Conservation (phyloP, 805 yeast species). For the Nakazawaea ishiwadae region DNA sequence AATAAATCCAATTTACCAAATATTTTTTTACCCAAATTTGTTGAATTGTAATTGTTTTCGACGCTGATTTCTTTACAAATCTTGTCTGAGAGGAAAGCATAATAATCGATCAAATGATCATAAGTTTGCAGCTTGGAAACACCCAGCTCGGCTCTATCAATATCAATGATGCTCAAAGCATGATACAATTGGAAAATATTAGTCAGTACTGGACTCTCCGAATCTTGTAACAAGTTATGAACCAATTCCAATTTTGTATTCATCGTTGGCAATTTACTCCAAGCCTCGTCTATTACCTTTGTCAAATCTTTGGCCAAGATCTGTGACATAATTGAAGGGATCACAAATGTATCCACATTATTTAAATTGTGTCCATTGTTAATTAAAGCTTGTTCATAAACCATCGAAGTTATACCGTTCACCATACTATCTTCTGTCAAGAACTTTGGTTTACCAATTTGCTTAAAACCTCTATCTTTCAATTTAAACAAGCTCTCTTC, state of each 20-base stretch:
- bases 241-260: constrained; percentile 30
- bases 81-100: constrained; percentile 18
- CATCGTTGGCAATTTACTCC: constrained; percentile 26
- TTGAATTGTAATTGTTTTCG: constrained; percentile 24
- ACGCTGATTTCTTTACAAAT: constrained; percentile 17
- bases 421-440: constrained; percentile 22
- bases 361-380: constrained; percentile 17
- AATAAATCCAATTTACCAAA: constrained; percentile 18
- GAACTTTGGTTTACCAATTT: constrained; percentile 29
- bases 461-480: constrained; percentile 14
- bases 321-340: constrained; percentile 27
- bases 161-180: constrained; percentile 28
- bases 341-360: constrained; percentile 20
- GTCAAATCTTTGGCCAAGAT: constrained; percentile 24
- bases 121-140: constrained; percentile 17
- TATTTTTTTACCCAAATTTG: constrained; percentile 21
- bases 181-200: constrained; percentile 32
- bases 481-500: constrained; percentile 23
- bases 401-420: neutral
- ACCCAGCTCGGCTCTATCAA: constrained; percentile 22
- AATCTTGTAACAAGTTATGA: constrained; percentile 28
- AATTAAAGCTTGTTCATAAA: constrained; percentile 12
- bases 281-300: constrained; percentile 20
- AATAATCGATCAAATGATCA: constrained; percentile 21
- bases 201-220: constrained; percentile 36